Conservation (phyloP, 176 grass and related monocot species). For the Aegilops speltoides region DNA sequence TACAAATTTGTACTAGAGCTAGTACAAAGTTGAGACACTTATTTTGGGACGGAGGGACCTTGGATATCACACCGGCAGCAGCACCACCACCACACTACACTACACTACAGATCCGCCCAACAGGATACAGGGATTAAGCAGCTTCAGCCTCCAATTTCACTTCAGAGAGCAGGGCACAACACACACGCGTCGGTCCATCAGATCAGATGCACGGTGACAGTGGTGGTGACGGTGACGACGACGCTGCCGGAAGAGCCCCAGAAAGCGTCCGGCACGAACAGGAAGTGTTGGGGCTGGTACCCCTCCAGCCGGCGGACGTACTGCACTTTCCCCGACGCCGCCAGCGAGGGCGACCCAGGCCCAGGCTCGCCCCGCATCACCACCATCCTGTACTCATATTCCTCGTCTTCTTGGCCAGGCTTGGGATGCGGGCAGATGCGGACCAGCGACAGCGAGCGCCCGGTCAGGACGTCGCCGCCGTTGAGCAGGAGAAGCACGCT, state of each 20-base stretch:
- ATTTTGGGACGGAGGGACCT: too few relatives aligned
- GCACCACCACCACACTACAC: neutral
- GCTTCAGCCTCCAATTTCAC: too few relatives aligned
- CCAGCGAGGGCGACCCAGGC: neutral
- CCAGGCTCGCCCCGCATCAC: neutral
- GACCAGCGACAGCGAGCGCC: neutral
- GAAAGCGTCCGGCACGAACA: constrained; percentile 19
- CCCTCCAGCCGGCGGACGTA: neutral
- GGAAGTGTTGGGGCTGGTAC: neutral
- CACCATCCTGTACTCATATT: neutral
- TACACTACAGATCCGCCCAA: neutral
- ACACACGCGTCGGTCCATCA: neutral
- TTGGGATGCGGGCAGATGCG: neutral
- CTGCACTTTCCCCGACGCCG: neutral
- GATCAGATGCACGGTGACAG: neutral
- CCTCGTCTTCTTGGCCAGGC: too few relatives aligned
- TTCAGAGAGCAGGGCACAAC: too few relatives aligned
- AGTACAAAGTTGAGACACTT: too few relatives aligned
- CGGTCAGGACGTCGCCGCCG: neutral
- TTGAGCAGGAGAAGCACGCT: neutral
- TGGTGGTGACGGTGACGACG: neutral
- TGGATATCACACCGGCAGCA: neutral
- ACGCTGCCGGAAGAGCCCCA: neutral
- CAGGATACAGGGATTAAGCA: neutral
- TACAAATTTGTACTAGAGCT: too few relatives aligned